Conservation (phyloP, 2,329 filamentous ascomycete species). For the Bisporella sp. region DNA sequence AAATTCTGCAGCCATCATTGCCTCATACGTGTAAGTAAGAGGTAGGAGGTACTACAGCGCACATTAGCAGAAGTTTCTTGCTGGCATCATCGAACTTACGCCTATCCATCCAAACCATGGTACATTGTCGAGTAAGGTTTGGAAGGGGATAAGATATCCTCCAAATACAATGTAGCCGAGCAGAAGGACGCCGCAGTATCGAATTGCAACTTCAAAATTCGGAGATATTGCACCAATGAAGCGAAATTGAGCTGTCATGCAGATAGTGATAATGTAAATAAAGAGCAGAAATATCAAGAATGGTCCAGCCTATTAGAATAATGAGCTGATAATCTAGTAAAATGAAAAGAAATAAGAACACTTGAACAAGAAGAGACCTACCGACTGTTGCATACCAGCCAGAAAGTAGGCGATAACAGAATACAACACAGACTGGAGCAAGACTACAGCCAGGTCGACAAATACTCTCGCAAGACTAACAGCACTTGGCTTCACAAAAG, state of each 20-base stretch:
- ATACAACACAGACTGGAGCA: constrained; percentile 66
- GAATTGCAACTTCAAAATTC: constrained; percentile 59
- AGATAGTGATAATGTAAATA: constrained; percentile 39
- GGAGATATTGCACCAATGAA: constrained; percentile 69
- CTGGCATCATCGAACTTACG: constrained; percentile 17
- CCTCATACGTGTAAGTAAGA: constrained; percentile 72
- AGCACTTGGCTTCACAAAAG: constrained; percentile 83
- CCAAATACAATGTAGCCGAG: constrained; percentile 27
- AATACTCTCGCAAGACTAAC: constrained; percentile 85
- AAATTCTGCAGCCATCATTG: constrained; percentile 83
- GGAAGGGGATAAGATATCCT: constrained; percentile 35
- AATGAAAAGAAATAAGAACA: no score
- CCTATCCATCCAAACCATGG: constrained; percentile 68
- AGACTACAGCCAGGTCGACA: constrained; percentile 78
- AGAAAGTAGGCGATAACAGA: constrained; percentile 84
- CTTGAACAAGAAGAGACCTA: not conserved
- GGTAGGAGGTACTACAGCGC: not conserved
- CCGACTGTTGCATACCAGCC: constrained; percentile 55
- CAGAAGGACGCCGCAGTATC: constrained; percentile 48
- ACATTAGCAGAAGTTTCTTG: no score
- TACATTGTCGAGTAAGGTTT: constrained; percentile 70
- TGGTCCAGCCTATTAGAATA: constrained; percentile 48
- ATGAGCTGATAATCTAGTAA: no score
- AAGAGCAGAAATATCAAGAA: constrained; percentile 72
- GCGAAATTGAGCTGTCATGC: constrained; percentile 60